Conservation (phyloP, 176 grass and related monocot genomes). For the Avena eriantha region DNA sequence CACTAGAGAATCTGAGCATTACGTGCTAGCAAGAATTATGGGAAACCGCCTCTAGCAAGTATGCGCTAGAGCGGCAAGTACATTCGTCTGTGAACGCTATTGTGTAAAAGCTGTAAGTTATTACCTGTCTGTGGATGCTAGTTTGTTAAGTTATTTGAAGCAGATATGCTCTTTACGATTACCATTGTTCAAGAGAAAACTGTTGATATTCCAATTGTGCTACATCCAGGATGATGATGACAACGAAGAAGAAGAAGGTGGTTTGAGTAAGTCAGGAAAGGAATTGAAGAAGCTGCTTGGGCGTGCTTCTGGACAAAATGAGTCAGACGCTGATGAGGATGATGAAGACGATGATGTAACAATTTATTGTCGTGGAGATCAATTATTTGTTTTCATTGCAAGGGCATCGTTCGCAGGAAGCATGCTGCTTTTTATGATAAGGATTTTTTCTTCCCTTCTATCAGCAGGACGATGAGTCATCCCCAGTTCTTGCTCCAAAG, state of each 20-base stretch:
- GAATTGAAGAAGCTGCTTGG: slow-evolving; percentile 96
- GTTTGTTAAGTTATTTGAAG: slow-evolving; percentile 16
- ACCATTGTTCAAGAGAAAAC: background rate
- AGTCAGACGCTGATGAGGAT: slow-evolving; percentile 87
- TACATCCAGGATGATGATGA: slow-evolving; percentile 84
- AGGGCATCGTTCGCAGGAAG: background rate
- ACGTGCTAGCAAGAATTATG: background rate
- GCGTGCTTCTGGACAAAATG: slow-evolving; percentile 81
- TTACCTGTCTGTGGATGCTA: slow-evolving; percentile 16
- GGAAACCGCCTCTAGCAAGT: background rate
- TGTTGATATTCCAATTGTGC: slow-evolving; percentile 26
- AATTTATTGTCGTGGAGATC: slow-evolving; percentile 24
- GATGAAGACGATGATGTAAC: slow-evolving; percentile 89
- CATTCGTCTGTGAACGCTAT: slow-evolving; percentile 15
- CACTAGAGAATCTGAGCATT: background rate
- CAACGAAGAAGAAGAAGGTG: slow-evolving; percentile 98
- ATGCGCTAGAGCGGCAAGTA: background rate
- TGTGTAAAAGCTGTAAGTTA: background rate
- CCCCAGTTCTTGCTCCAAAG: slow-evolving; percentile 85
- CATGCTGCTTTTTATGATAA: slow-evolving; percentile 24
- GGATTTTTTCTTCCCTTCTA: slow-evolving; percentile 12
- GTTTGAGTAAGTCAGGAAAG: slow-evolving; percentile 96
- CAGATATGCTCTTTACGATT: background rate
- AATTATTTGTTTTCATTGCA: slow-evolving; percentile 28
- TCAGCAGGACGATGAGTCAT: slow-evolving; percentile 82